These are phyloP conservation scores for Coriolopsis trogii DNA, from an alignment of 1,284 basidiomycete species.

Conservation along the genomic window DNA sequence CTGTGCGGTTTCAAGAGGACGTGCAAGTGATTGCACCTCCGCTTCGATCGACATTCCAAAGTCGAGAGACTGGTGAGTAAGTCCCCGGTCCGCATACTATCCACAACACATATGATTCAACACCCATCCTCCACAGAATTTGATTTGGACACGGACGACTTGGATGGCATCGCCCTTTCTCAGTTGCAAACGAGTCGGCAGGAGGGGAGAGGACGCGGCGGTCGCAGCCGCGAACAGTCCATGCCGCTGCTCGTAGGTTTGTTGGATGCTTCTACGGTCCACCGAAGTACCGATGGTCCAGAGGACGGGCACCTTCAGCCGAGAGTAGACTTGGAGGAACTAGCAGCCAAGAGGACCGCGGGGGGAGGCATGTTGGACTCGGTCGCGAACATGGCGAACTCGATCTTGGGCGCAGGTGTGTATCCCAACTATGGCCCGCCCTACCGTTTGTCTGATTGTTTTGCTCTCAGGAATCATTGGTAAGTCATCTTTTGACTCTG, in stretches of 20 bases:
- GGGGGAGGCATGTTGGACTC: constrained; percentile 86
- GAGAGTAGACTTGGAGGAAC: constrained; percentile 60
- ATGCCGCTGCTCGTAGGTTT: constrained; percentile 81
- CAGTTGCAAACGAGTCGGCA: constrained; percentile 39
- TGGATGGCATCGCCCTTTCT: constrained; percentile 59
- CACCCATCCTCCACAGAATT: no score
- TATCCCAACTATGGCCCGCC: neutral
- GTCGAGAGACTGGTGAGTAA: constrained; percentile 76
- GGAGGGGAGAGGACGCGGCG: constrained; percentile 32
- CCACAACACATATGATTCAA: no score
- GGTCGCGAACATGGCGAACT: constrained; percentile 95
- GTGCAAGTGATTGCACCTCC: constrained; percentile 69
- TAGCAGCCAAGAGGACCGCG: constrained; percentile 65
- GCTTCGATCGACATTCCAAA: constrained; percentile 67
- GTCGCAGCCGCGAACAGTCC: constrained; percentile 50
- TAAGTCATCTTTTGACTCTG: constrained; percentile 37
- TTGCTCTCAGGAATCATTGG: constrained; percentile 75
- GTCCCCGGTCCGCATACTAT: constrained; percentile 7
- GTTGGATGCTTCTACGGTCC: constrained; percentile 61
- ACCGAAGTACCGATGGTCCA: constrained; percentile 52
- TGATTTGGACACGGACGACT: constrained; percentile 76
- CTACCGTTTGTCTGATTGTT: constrained; percentile 4
- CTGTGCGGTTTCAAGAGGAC: constrained; percentile 66
- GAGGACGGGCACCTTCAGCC: constrained; percentile 35
- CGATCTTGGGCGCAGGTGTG: constrained; percentile 91